These are phyloP conservation scores for Gremmenia infestans DNA, from an alignment of 2,329 filamentous ascomycete species.

Conservation along the genomic window DNA sequence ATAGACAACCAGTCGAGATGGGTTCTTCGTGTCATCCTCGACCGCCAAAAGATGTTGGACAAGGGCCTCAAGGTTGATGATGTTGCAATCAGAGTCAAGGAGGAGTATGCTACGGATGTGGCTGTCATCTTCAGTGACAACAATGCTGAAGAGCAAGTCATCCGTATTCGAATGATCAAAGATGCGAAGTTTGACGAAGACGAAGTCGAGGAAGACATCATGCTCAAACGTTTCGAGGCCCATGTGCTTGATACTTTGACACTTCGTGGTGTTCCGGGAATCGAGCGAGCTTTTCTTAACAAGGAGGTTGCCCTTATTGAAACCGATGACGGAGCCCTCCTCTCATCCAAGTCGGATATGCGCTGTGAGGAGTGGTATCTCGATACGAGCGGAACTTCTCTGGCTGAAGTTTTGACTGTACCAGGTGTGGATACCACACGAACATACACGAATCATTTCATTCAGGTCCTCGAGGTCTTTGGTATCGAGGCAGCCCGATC, in stretches of 20 bases:
- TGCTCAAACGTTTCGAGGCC: constrained; percentile 85
- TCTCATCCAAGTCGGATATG: constrained; percentile 67
- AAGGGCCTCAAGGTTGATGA: constrained; percentile 90
- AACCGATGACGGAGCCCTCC: constrained; percentile 64
- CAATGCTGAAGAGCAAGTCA: constrained; percentile 91
- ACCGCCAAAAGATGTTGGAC: constrained; percentile 90
- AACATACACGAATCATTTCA: constrained; percentile 82
- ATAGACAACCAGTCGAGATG: constrained; percentile 82
- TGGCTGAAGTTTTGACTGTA: constrained; percentile 88
- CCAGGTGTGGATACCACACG: constrained; percentile 76
- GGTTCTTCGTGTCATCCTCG: constrained; percentile 88
- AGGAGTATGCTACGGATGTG: constrained; percentile 78
- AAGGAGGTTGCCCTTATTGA: constrained; percentile 67
- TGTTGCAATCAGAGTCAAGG: constrained; percentile 83
- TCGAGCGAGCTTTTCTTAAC: constrained; percentile 91
- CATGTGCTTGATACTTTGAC: constrained; percentile 89
- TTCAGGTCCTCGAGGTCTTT: constrained; percentile 81
- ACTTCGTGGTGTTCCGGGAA: constrained; percentile 81
- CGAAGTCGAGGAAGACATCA: constrained; percentile 79
- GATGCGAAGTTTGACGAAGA: constrained; percentile 71
- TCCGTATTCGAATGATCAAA: constrained; percentile 80
- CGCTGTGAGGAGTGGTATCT: constrained; percentile 90
- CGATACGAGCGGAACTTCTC: constrained; percentile 85
- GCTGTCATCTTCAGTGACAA: constrained; percentile 97
- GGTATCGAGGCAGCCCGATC: constrained; percentile 90